These are phyloP conservation scores for Phytopythium cucurbitacearum DNA, from an alignment of 352 stramenopile species.

Conservation along the genomic window DNA sequence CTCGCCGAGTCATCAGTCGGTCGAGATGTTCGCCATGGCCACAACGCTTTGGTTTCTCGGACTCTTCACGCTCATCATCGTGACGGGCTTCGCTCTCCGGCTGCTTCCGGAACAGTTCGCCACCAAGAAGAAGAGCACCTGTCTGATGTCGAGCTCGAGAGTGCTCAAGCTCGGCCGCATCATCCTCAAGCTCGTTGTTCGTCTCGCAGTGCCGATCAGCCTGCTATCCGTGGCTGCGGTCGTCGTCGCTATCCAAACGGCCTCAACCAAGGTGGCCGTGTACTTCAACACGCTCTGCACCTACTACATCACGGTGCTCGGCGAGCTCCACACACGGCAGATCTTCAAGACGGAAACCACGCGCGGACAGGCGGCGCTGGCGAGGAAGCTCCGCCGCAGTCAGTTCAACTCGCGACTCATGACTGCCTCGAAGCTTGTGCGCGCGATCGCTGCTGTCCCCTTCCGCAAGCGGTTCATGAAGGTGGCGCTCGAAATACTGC, in stretches of 20 bases:
- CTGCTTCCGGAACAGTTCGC: conserved; percentile 7
- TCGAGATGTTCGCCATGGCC: conserved; percentile 1
- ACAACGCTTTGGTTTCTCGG: conserved; percentile 7
- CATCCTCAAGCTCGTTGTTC: conserved; percentile 1
- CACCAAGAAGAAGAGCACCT: too few relatives aligned
- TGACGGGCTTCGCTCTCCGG: conserved; percentile 1
- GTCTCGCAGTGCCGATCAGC: too few relatives aligned
- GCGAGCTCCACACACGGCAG: conserved; percentile 8
- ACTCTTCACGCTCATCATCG: conserved; percentile 3
- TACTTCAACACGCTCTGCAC: conserved; percentile 15
- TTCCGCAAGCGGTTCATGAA: neutral
- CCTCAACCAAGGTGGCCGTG: conserved; percentile 13
- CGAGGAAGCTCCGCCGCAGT: neutral
- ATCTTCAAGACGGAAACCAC: conserved; percentile 10
- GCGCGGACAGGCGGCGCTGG: conserved; percentile 2
- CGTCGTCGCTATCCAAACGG: conserved; percentile 5
- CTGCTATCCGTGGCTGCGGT: conserved; percentile 3
- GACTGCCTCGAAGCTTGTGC: too few relatives aligned
- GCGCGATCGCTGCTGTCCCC: too few relatives aligned
- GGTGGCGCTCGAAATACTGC: conserved; percentile 6
- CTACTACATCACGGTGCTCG: conserved; percentile 11
- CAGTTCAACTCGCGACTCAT: neutral
- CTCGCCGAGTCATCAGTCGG: conserved; percentile 5
- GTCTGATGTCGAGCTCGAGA: neutral
- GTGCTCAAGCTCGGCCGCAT: neutral